Percentiles rank a stretch among this genome's conserved stretches.
phyloP scores from a whole-genome alignment of 169 alveolate genomes.

The Eimeria necatrix region DNA sequence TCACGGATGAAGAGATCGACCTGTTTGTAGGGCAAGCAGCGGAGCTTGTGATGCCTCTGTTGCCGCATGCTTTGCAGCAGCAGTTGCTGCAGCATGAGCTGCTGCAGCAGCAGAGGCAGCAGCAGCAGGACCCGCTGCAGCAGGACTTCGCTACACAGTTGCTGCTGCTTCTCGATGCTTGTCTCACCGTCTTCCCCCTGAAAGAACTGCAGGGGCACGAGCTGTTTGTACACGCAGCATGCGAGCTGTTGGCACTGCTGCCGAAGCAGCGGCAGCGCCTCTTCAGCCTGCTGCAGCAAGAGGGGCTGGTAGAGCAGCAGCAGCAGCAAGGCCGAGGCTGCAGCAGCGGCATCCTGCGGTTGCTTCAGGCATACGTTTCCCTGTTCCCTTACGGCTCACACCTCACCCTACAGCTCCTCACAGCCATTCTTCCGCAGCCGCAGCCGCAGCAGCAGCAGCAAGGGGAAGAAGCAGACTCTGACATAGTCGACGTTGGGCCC shows the following conservation, averaged over 20 bases:
- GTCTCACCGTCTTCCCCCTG: slow-evolving; percentile 51
- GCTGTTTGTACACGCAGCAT: slow-evolving; percentile 57
- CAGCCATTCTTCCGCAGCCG: slow-evolving; percentile 76
- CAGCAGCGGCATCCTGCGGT: slow-evolving; percentile 70
- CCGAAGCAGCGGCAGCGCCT: slow-evolving; percentile 56
- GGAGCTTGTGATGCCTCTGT: slow-evolving; percentile 56
- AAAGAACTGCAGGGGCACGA: slow-evolving; percentile 75
- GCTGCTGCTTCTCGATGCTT: slow-evolving; percentile 69
- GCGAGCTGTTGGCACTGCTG: slow-evolving; percentile 58
- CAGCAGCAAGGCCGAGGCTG: background rate
- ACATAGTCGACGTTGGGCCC: slow-evolving; percentile 34
- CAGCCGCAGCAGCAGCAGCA: slow-evolving; percentile 72
- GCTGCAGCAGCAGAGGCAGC: slow-evolving; percentile 72
- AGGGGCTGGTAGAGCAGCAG: slow-evolving; percentile 44
- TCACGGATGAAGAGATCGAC: slow-evolving; percentile 70
- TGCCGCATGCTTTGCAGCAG: slow-evolving; percentile 75
- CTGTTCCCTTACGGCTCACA: slow-evolving; percentile 73
- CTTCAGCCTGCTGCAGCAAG: slow-evolving; percentile 48
- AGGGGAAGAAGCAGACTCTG: slow-evolving; percentile 56
- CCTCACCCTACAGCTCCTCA: slow-evolving; percentile 73
- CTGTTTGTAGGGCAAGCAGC: slow-evolving; percentile 33
- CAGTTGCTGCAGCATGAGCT: slow-evolving; percentile 70
- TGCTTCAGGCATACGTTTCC: background rate
- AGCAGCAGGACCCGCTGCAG: slow-evolving; percentile 78
- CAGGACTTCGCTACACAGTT: slow-evolving; percentile 51